Conservation (phyloP, 1,284 basidiomycete species). For the Cryptococcus deneoformans region DNA sequence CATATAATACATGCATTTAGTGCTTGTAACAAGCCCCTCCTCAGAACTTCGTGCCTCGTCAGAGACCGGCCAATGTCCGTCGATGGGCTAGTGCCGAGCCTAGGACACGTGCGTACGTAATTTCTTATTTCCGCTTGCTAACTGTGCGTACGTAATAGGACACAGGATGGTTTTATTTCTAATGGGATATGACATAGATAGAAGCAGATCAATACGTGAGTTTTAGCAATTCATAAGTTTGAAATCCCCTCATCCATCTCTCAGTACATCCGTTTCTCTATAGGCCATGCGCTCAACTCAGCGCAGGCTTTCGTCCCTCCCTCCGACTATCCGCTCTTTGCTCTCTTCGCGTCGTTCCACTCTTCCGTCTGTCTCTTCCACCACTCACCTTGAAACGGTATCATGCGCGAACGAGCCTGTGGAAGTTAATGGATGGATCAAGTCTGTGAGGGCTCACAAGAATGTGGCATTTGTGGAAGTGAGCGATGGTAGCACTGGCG, state of each 20-base stretch:
- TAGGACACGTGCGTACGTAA: too few species aligned
- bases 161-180: too few species aligned
- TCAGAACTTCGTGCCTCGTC: too few species aligned
- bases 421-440: constrained; percentile 68
- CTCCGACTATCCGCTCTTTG: constrained; percentile 17
- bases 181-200: too few species aligned
- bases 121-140: too few species aligned
- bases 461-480: constrained; percentile 78
- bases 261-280: too few species aligned
- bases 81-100: too few species aligned
- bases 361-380: constrained; percentile 6
- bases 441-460: constrained; percentile 79
- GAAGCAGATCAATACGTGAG: too few species aligned
- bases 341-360: constrained; percentile 1
- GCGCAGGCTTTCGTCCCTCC: constrained; percentile 10
- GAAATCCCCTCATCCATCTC: constrained; percentile 4
- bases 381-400: neutral
- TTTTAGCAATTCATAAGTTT: constrained; percentile 11
- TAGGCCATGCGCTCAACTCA: constrained; percentile 4
- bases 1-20: too few species aligned
- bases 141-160: too few species aligned
- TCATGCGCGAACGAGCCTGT: neutral
- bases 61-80: too few species aligned
- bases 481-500: constrained; percentile 70
- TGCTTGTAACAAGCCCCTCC: too few species aligned